Conservation (phyloP, 108 stramenopile species). For the Pseudonitzschia multistriata region DNA sequence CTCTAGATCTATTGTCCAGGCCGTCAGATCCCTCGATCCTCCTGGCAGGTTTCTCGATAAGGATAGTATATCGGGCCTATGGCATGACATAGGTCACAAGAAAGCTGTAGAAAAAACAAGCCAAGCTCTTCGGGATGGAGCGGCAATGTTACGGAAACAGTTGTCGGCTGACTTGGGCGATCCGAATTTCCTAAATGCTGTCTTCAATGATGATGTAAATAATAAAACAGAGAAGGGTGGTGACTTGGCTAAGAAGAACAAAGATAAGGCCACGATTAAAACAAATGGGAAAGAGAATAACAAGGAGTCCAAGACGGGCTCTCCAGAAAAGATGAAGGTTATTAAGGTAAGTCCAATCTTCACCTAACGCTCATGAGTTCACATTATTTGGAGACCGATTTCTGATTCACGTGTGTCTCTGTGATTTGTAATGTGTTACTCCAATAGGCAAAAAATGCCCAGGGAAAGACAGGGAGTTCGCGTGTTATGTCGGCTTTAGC, state of each 20-base stretch:
- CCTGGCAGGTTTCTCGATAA: slow-evolving; percentile 76
- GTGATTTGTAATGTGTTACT: not conserved
- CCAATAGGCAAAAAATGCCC: slow-evolving; percentile 11
- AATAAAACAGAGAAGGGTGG: slow-evolving; percentile 11
- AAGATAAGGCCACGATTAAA: slow-evolving; percentile 4
- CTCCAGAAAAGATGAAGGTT: slow-evolving; percentile 1
- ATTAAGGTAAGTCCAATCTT: slow-evolving; percentile 2
- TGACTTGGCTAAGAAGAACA: not conserved
- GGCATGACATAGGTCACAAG: slow-evolving; percentile 68
- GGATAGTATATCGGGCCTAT: slow-evolving; percentile 45
- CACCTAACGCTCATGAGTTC: not conserved
- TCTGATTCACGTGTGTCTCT: slow-evolving; percentile 3
- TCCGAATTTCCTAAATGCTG: slow-evolving; percentile 55
- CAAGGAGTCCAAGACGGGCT: not conserved
- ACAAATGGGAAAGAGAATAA: slow-evolving; percentile 15
- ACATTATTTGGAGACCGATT: not conserved
- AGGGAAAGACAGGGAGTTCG: slow-evolving; percentile 32
- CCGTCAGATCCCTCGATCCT: slow-evolving; percentile 60
- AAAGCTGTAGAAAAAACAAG: slow-evolving; percentile 78
- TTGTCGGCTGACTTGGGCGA: slow-evolving; percentile 65
- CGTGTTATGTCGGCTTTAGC: slow-evolving; percentile 16
- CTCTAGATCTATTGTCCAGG: slow-evolving; percentile 76
- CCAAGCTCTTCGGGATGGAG: slow-evolving; percentile 78
- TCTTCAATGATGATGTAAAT: slow-evolving; percentile 46
- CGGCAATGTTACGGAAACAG: slow-evolving; percentile 62